Conservation (phyloP, 1,139 yeast species). For the Saccharomycopsis crataegensis region DNA sequence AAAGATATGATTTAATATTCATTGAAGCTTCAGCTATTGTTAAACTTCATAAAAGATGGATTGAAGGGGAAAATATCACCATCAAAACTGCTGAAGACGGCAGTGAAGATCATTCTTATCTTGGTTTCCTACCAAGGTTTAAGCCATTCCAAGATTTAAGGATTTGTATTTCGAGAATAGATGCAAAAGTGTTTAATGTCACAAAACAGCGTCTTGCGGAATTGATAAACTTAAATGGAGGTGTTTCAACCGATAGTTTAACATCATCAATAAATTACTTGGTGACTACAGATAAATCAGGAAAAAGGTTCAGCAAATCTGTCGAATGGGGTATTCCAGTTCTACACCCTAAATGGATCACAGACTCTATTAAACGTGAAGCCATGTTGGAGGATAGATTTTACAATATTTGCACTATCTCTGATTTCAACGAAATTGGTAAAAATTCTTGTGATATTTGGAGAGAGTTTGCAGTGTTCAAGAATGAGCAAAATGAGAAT, state of each 20-base stretch:
- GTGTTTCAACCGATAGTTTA: constrained; percentile 49
- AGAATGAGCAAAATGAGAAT: not conserved
- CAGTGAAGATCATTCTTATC: constrained; percentile 12
- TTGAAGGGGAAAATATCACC: constrained; percentile 34
- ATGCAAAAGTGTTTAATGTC: constrained; percentile 21
- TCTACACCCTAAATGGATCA: constrained; percentile 70
- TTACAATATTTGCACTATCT: constrained; percentile 29
- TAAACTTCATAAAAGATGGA: constrained; percentile 45
- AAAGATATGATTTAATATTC: constrained; percentile 53
- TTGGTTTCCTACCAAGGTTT: constrained; percentile 24
- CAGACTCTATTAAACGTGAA: constrained; percentile 53
- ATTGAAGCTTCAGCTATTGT: constrained; percentile 41
- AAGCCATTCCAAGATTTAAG: constrained; percentile 40
- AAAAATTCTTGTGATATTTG: constrained; percentile 45
- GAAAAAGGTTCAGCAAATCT: constrained; percentile 59
- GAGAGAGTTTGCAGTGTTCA: constrained; percentile 32
- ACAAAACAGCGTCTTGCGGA: constrained; percentile 31
- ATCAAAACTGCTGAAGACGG: constrained; percentile 17
- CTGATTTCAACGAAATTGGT: constrained; percentile 32
- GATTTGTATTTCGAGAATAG: constrained; percentile 48
- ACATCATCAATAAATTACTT: constrained; percentile 45
- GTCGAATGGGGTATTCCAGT: constrained; percentile 60
- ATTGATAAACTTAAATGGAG: constrained; percentile 48
- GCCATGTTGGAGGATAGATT: constrained; percentile 49
- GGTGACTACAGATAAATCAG: constrained; percentile 45